Evolutionary conservation across 129 eudicot species (phyloP).

Genomic region (Chrysanthemum seticuspe): DNA sequence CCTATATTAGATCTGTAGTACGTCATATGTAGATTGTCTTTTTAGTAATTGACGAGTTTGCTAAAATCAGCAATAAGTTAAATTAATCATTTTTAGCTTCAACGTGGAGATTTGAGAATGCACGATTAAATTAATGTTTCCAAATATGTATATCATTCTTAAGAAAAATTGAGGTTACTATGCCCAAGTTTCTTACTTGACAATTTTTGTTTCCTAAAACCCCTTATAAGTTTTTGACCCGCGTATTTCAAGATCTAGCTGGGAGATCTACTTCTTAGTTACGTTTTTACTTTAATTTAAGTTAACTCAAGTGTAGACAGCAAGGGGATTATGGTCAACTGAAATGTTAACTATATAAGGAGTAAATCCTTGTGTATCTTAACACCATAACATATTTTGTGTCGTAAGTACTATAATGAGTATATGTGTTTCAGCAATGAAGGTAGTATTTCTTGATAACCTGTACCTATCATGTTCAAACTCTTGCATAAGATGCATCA

Average conservation of each 20-base stretch:
- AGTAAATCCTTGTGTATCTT: conserved; percentile 7
- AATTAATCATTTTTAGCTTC: not conserved
- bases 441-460: not conserved
- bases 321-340: not conserved
- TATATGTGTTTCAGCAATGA: not conserved
- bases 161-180: conserved; percentile 6
- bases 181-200: conserved; percentile 1
- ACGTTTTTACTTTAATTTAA: conserved; percentile 4
- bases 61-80: not conserved
- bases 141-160: conserved; percentile 6
- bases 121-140: not conserved
- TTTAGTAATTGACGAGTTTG: conserved; percentile 11
- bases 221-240: not conserved
- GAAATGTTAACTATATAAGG: not conserved
- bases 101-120: not conserved
- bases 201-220: not conserved
- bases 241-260: conserved; percentile 1
- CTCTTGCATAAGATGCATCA: not conserved
- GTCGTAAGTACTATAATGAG: not conserved
- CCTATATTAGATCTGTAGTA: conserved; percentile 5
- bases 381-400: not conserved
- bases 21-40: conserved; percentile 8
- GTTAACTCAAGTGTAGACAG: conserved; percentile 3
- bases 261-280: not conserved
- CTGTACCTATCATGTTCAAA: not conserved